These are phyloP conservation scores for Exophiala viscosa DNA, from an alignment of 2,329 filamentous ascomycete species.

Conservation along the genomic window DNA sequence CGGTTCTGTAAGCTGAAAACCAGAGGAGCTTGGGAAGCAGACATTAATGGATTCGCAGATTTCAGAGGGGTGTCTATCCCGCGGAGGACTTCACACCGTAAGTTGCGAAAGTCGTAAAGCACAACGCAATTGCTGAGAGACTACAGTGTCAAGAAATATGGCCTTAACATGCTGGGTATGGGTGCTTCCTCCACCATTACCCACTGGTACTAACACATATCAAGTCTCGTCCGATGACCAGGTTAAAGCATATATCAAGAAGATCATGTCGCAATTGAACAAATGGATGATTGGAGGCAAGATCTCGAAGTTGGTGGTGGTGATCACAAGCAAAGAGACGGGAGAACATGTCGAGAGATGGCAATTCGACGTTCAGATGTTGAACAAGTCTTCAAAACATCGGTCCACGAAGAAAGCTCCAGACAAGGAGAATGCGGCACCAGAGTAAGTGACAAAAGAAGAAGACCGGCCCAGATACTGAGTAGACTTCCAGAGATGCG, in stretches of 20 bases:
- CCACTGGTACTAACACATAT: slow-evolving; percentile 22
- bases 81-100: slow-evolving; percentile 94
- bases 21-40: neutral
- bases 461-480: neutral
- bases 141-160: slow-evolving; percentile 88
- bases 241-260: slow-evolving; percentile 98
- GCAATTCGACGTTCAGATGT: slow-evolving; percentile 86
- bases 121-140: slow-evolving; percentile 11
- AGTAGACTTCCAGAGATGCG: slow-evolving; percentile 30
- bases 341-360: slow-evolving; percentile 94
- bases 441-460: slow-evolving; percentile 45
- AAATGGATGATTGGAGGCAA: slow-evolving; percentile 97
- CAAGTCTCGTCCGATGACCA: slow-evolving; percentile 90
- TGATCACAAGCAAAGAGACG: slow-evolving; percentile 95
- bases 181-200: slow-evolving; percentile 9
- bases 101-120: slow-evolving; percentile 33
- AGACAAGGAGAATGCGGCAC: slow-evolving; percentile 68
- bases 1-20: slow-evolving; percentile 68
- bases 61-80: slow-evolving; percentile 79
- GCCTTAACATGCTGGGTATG: slow-evolving; percentile 87
- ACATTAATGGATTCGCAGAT: slow-evolving; percentile 49
- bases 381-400: slow-evolving; percentile 50
- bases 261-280: slow-evolving; percentile 96
- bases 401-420: slow-evolving; percentile 47
- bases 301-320: slow-evolving; percentile 93